phyloP scores from a whole-genome alignment of 805 yeast genomes.

The Myxozyma lipomycoides region DNA sequence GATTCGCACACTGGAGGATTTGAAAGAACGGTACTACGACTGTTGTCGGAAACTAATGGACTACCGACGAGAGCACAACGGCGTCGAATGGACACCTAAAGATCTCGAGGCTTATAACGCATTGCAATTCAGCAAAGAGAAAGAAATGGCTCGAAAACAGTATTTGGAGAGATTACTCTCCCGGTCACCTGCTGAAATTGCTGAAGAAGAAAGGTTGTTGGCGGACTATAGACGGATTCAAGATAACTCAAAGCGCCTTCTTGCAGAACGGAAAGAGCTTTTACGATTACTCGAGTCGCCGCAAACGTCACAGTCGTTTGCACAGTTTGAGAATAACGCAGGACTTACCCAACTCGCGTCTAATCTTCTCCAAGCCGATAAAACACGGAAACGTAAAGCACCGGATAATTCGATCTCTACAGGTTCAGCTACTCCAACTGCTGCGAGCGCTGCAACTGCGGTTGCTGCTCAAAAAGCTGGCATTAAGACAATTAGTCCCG shows the following conservation, averaged over 20 bases:
- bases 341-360: slow-evolving; percentile 85
- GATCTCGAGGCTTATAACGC: slow-evolving; percentile 58
- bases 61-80: slow-evolving; percentile 41
- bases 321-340: slow-evolving; percentile 75
- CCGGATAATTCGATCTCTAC: slow-evolving; percentile 34
- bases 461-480: background rate
- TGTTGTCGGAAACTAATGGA: slow-evolving; percentile 58
- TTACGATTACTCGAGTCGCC: slow-evolving; percentile 83
- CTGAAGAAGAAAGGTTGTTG: slow-evolving; percentile 92
- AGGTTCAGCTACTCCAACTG: background rate
- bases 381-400: slow-evolving; percentile 44
- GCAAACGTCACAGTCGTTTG: slow-evolving; percentile 67
- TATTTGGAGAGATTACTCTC: slow-evolving; percentile 72
- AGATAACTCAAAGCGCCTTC: slow-evolving; percentile 83
- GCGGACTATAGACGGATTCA: slow-evolving; percentile 92
- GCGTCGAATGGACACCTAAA: slow-evolving; percentile 40
- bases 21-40: slow-evolving; percentile 75
- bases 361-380: slow-evolving; percentile 66
- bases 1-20: slow-evolving; percentile 62
- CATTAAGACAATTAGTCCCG: background rate
- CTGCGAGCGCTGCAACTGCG: background rate
- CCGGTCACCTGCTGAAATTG: slow-evolving; percentile 92
- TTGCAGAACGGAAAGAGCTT: slow-evolving; percentile 74
- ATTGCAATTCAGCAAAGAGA: slow-evolving; percentile 62
- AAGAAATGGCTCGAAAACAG: slow-evolving; percentile 74